Evolutionary conservation across 1,284 basidiomycete species (phyloP), one percentile per base, ranked within the genome.

Genomic region (Mrakiaceae sp.): DNA sequence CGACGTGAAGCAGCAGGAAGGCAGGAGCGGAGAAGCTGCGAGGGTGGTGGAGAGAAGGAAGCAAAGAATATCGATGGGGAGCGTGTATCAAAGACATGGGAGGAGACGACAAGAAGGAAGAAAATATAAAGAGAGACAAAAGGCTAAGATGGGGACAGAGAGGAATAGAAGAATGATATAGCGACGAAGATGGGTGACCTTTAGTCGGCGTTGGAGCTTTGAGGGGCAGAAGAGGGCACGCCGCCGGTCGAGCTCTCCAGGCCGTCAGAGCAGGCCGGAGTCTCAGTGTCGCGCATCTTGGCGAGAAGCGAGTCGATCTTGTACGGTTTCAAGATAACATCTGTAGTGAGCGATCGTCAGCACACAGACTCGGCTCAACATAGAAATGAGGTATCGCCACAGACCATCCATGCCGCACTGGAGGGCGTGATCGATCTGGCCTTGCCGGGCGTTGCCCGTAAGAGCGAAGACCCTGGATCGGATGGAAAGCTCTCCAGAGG

Each of bases 401-500:
- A 56, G 40, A 42, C 14, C 54, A 48, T 59, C 58, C 58, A 59
- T 59, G 47, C 58, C 58, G 8, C n/a, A 9, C 16, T 8, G 39
- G 9, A 59, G 27, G 6, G 58, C 58, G 4, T 46, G 9, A 8
- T 59, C 58, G 11, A 59, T 59, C 48, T 62, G 44, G n/a, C 10
- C 55, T 46, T 54, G 55, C 16, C 61, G 7, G n/a, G 61, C 61
- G 43, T 62, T 62, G 14, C 54, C 54, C 42, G 54, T 56, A 12
- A 56, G 54, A 39, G 54, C 54, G 1, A 56, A 14, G 42, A 53
- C 59, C 10, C 14, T 55, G 50, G 40, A 51, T 8, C 63, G 49
- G 10, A 46, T 9, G 6, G 51, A 43, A 4, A 75, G 56, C 9
- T 66, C 66, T 4, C 73, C 75, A 0, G 64, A 62, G 4, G 63